phyloP scores from a whole-genome alignment of 305 asterid species.

The Caryopteris hybrid region DNA sequence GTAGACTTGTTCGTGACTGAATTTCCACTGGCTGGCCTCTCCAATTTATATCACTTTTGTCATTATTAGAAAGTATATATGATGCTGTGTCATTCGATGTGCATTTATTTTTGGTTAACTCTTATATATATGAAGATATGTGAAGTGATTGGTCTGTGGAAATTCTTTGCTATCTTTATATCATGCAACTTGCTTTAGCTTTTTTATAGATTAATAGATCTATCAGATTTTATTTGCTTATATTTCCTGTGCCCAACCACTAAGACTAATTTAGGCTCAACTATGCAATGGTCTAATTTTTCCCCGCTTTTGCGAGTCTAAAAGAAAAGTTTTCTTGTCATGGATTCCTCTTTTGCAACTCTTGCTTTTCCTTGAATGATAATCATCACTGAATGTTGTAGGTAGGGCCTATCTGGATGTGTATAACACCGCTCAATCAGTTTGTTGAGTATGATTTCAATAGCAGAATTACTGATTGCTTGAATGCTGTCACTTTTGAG shows the following conservation, averaged over 20 bases:
- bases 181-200: background rate
- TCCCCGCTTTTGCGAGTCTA: background rate
- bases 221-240: background rate
- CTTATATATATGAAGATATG: too few species aligned
- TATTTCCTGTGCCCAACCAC: background rate
- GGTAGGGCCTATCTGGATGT: background rate
- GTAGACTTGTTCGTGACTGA: constrained; percentile 27
- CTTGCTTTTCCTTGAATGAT: background rate
- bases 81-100: background rate
- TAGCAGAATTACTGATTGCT: background rate
- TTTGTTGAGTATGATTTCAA: background rate
- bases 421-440: background rate
- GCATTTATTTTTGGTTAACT: background rate
- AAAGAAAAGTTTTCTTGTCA: background rate
- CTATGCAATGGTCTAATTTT: background rate
- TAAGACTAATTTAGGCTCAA: background rate
- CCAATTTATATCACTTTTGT: background rate
- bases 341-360: background rate
- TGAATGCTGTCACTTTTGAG: background rate
- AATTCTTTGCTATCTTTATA: background rate
- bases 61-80: background rate
- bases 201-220: background rate
- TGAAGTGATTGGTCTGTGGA: background rate
- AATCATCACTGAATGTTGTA: background rate
- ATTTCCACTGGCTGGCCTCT: constrained; percentile 1